Evolutionary conservation across 148 eudicot species (phyloP), one percentile per base, ranked within the genome.

Genomic region (Selenicereus undatus): DNA sequence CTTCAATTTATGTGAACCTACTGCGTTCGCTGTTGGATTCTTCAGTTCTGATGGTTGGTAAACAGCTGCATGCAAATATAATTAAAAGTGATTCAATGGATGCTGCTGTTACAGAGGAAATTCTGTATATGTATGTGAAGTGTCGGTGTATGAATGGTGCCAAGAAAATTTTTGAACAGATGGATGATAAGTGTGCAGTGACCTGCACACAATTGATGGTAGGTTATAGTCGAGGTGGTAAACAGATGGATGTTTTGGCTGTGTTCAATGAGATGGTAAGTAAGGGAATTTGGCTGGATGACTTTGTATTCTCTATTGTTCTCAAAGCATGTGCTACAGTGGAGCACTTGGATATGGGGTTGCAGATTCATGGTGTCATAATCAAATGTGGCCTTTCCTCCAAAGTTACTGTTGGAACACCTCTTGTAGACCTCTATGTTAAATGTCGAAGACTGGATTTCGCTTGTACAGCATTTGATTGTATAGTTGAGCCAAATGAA

Each of bases 201-300:
- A 66, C 71, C 17, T 66, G 35, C 71, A 66, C 71, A 4, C 71
- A 66, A 66, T 66, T 66, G 71, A 66, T 66, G 71, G 71, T 66
- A 26, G 71, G 71, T 66, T 66, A 66, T 66, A 66, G 71, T 66
- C 32, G 71, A 66, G 71, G 27, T 66, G 35, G 71, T 27, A 66
- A 27, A n/a, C 71, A 66, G 3, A 27, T 26, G 36, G 71, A 66
- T 66, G 35, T 66, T 26, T 66, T 66, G 29, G 4, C 27, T 11
- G 32, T 66, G 32, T 66, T 66, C 22, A 27, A 11, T 27, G 71
- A 66, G 35, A 66, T 66, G 71, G 35, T 66, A 27, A 66, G 71
- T 14, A 66, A n/a, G 18, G 71, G 36, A 12, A 27, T 66, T 66
- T 32, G 2, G 18, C 71, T 66, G 27, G 71, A 66, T 66, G 71